Conservation (phyloP, 164 flowering plant genomes). For the Pachysandra terminalis region DNA sequence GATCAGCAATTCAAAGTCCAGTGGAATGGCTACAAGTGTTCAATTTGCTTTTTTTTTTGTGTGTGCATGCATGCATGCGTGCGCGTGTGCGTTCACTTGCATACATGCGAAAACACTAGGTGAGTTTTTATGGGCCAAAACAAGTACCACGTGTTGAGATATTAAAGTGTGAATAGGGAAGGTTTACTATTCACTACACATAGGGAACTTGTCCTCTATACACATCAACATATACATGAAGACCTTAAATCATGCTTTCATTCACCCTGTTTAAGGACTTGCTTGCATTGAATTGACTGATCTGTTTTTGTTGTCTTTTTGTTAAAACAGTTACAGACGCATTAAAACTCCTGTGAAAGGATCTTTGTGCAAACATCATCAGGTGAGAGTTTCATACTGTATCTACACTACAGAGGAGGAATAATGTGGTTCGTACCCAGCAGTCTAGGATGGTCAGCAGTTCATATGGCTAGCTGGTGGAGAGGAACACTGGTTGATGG, state of each 20-base stretch:
- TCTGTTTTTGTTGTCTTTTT: constrained; percentile 1
- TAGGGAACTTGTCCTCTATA: too few species aligned
- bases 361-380: constrained; percentile 66
- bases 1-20: too few species aligned
- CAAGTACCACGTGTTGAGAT: too few species aligned
- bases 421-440: neutral
- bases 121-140: too few species aligned
- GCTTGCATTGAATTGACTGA: constrained; percentile 6
- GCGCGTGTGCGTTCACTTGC: too few species aligned
- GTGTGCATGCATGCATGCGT: too few species aligned
- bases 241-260: neutral
- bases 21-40: too few species aligned
- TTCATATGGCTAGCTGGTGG: neutral
- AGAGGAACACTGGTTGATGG: neutral
- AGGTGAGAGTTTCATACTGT: constrained; percentile 37
- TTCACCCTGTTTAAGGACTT: neutral
- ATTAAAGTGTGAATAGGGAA: too few species aligned
- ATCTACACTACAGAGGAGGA: neutral
- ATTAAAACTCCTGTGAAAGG: constrained; percentile 84
- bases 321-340: constrained; percentile 52
- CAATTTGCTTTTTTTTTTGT: too few species aligned
- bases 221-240: neutral
- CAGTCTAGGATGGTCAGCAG: neutral
- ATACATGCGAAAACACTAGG: too few species aligned
- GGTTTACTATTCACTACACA: too few species aligned